Percentiles rank a stretch among this genome's conserved stretches.
Evolutionary conservation across 106 monocot genomes (phyloP).

Genomic region (Amphibolis antarctica): DNA sequence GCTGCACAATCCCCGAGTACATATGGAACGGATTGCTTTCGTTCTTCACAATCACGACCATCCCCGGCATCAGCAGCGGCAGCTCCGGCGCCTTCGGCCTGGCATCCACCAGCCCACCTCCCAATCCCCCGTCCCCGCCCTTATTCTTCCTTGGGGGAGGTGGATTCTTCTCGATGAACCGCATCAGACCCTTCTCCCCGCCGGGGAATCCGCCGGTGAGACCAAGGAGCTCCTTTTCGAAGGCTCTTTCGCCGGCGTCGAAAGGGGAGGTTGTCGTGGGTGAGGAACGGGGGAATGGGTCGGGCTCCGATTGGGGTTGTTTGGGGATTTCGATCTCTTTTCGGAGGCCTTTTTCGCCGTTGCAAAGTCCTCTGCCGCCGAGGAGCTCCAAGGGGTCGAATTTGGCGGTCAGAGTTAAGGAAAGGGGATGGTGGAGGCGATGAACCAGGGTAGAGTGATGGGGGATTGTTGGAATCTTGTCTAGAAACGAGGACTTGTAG

Average conservation of each 20-base stretch:
- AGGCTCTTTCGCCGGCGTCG: conserved; percentile 10
- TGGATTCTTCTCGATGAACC: conserved; percentile 64
- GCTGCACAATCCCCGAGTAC: conserved; percentile 87
- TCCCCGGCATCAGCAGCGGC: conserved; percentile 85
- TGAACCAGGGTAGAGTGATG: neutral
- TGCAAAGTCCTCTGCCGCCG: conserved; percentile 85
- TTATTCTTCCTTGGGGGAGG: conserved; percentile 22
- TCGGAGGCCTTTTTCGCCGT: conserved; percentile 53
- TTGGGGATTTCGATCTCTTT: conserved; percentile 36
- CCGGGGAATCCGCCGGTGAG: conserved; percentile 97
- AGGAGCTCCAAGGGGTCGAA: conserved; percentile 50
- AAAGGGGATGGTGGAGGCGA: neutral
- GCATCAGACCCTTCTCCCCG: conserved; percentile 60
- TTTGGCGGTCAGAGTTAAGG: neutral
- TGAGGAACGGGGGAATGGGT: neutral
- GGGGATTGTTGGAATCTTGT: neutral
- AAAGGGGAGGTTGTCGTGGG: conserved; percentile 1
- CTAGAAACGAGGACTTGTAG: neutral
- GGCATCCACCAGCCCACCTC: neutral
- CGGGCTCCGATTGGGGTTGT: neutral
- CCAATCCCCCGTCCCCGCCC: conserved; percentile 1
- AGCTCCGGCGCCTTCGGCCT: conserved; percentile 58
- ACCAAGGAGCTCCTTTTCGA: conserved; percentile 89
- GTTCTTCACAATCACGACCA: conserved; percentile 91
- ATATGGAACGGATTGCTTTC: conserved; percentile 51